A percentile compares a stretch with the other conserved stretches of the same genome.
These are phyloP conservation scores for Castanea sativa DNA, from an alignment of 306 rosid species.

Conservation along the genomic window DNA sequence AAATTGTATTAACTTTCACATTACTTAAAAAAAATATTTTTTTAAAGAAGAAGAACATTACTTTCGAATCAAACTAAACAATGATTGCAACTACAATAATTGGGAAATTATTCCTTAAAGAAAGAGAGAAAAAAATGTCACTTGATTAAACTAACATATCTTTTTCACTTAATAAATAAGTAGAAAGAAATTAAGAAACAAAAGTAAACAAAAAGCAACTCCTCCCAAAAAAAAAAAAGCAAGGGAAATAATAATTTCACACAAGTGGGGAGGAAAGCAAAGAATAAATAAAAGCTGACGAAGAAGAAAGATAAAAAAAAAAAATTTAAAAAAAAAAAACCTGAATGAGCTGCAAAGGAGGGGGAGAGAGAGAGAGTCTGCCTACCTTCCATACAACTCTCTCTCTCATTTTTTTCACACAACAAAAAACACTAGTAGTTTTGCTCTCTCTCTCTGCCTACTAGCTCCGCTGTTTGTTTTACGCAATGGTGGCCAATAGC, in stretches of 20 bases:
- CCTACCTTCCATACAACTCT: background rate
- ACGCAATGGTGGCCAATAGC: constrained; percentile 60
- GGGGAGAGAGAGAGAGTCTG: too few relatives aligned
- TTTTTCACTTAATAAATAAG: too few relatives aligned
- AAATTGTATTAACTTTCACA: too few relatives aligned
- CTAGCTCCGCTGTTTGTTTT: background rate
- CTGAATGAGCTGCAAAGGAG: background rate
- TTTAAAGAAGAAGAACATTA: too few relatives aligned
- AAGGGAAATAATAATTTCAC: background rate
- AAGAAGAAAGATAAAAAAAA: background rate
- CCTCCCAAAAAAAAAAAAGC: background rate
- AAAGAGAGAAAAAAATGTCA: too few relatives aligned
- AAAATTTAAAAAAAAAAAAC: background rate
- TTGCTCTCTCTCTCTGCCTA: background rate
- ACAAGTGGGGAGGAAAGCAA: background rate
- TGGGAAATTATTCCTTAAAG: too few relatives aligned
- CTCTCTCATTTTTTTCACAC: background rate
- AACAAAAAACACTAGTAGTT: background rate
- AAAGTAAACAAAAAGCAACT: too few relatives aligned
- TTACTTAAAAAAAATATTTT: too few relatives aligned
- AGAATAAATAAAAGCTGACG: background rate
- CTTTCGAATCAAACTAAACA: too few relatives aligned
- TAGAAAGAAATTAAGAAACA: background rate
- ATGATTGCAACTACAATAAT: too few relatives aligned
- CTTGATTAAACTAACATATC: too few relatives aligned